Base-by-base conservation (phyloP, 495 filamentous ascomycete genomes). In the Talaromyces thailandensis region DNA sequence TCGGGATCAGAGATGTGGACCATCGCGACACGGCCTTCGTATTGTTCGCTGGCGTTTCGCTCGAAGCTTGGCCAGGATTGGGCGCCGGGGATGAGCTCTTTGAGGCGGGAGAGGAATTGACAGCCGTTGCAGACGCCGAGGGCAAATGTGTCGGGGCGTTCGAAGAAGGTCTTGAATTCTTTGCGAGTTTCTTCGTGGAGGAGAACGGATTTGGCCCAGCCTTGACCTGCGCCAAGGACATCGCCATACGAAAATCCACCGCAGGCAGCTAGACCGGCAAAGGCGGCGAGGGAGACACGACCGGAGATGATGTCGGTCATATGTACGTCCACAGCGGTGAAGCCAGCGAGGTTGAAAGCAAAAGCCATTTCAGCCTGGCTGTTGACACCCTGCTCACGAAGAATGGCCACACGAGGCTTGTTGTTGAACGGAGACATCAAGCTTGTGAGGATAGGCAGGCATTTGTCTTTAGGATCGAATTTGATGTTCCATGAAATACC, bases 161-260 rank as follows among this genome's bases (percentile, higher is more conserved):
- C 82, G 74, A 98, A 98, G 85, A 98, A 98, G 7, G 71, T 70
- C 65, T 88, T 75, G 76, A 98, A 96, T 66, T 93, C 87, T 53
- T 75, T 76, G 31, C 92, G 84, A 3, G 89, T 86, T 62, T 86
- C 85, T 23, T 87, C 81, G 74, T 96, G 89, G 64, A 93, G 81
- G 6, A 96, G 82, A 40, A 98, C 92, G 4, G 88, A 92, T 71
- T 93, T 92, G n/a, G 95, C 92, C 94, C 94, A 98, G 56, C 95
- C 94, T 66, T 89, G 88, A 32, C 94, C 94, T 31, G 95, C 95
- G 61, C 93, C 95, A 3, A 98, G 85, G 40, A 97, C 92, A 64
- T 98, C 94, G 68, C 94, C 95, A 74, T 95, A 97, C 14, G 91
- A 96, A 83, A 98, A 98, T 61, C 94, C 95, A 65, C 94, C 95